phyloP scores from a whole-genome alignment of 75 land plant genomes.

The Picea sitchensis region DNA sequence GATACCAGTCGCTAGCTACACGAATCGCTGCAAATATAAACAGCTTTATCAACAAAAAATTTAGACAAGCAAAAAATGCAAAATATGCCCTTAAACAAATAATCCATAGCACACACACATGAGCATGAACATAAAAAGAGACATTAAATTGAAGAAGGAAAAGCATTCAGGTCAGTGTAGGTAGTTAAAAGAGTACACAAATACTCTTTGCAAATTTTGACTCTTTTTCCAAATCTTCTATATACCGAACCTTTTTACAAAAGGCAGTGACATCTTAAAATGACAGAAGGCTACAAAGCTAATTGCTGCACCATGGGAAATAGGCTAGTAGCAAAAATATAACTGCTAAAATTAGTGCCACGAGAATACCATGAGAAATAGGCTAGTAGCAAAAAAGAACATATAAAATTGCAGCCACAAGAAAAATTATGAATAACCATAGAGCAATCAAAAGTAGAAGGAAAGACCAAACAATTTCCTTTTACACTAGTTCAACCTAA shows the following conservation, averaged over 20 bases:
- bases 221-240: not conserved
- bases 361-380: too few species aligned
- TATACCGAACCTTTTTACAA: not conserved
- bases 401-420: too few species aligned
- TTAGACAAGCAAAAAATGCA: not conserved
- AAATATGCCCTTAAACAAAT: not conserved
- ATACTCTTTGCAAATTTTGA: not conserved
- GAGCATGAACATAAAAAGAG: not conserved
- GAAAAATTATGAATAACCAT: too few species aligned
- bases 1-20: constrained; percentile 92
- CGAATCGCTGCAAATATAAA: constrained; percentile 68
- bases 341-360: too few species aligned
- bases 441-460: too few species aligned
- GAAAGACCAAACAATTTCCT: too few species aligned
- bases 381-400: too few species aligned
- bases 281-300: too few species aligned
- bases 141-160: not conserved
- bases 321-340: too few species aligned
- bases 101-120: not conserved
- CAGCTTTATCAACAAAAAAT: not conserved
- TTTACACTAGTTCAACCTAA: too few species aligned
- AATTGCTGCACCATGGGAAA: too few species aligned
- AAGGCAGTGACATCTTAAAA: too few species aligned
- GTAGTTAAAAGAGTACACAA: not conserved
- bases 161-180: not conserved